phyloP scores from a whole-genome alignment of 306 rosid genomes.

The Cajanus cajan region DNA sequence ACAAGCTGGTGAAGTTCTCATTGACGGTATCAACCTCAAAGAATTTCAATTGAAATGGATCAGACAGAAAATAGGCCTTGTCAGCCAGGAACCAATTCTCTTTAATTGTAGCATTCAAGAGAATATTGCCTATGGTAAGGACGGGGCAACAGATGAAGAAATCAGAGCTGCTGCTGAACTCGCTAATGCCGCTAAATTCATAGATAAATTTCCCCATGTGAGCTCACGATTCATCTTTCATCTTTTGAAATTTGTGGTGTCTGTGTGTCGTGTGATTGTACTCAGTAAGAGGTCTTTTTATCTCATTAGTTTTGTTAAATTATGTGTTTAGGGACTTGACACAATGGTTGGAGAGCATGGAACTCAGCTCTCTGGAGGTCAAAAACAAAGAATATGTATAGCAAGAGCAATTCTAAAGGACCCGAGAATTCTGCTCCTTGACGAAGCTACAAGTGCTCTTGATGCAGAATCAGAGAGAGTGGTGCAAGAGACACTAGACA shows the following conservation, averaged over 20 bases:
- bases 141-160: conserved; percentile 60
- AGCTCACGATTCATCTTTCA: conserved; percentile 8
- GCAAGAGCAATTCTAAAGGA: conserved; percentile 70
- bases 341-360: conserved; percentile 86
- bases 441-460: conserved; percentile 69
- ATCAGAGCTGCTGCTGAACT: conserved; percentile 63
- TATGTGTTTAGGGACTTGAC: conserved; percentile 43
- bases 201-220: conserved; percentile 72
- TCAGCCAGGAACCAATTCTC: not conserved
- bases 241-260: not conserved
- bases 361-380: conserved; percentile 75
- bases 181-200: conserved; percentile 73
- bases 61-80: not conserved
- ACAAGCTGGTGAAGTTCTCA: not conserved
- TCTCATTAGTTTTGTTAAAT: not conserved
- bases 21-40: not conserved
- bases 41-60: not conserved
- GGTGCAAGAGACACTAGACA: conserved; percentile 63
- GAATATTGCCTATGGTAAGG: conserved; percentile 74
- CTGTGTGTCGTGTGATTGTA: not conserved
- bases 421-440: conserved; percentile 65
- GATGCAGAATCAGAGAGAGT: conserved; percentile 61
- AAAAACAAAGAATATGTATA: conserved; percentile 58
- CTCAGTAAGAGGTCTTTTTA: not conserved
- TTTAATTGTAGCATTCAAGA: conserved; percentile 54